Evolutionary conservation across 768 basidiomycete species (phyloP).

Genomic region (Kockovaella imperatae): DNA sequence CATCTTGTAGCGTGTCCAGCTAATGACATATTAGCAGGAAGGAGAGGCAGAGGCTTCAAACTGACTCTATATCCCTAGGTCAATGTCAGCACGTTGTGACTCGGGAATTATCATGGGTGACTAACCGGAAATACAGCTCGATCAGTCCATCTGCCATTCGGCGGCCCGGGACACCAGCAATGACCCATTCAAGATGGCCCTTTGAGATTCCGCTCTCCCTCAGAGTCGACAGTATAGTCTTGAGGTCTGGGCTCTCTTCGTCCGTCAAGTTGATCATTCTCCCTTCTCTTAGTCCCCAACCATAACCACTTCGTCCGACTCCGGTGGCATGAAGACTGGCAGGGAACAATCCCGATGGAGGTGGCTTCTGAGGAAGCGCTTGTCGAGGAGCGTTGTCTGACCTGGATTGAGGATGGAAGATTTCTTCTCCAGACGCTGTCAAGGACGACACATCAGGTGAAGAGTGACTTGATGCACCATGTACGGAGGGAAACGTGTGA

Average conservation of each 20-base stretch:
- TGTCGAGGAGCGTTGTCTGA: constrained; percentile 5
- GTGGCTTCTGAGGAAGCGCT: constrained; percentile 26
- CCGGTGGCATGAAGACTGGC: constrained; percentile 18
- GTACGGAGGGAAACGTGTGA: constrained; percentile 1
- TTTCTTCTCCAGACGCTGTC: constrained; percentile 35
- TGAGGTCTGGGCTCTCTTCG: constrained; percentile 36
- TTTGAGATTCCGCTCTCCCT: constrained; percentile 45
- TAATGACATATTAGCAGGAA: constrained; percentile 11
- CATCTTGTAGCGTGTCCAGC: constrained; percentile 47
- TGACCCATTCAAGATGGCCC: constrained; percentile 40
- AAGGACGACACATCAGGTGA: constrained; percentile 31
- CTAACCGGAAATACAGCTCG: constrained; percentile 34
- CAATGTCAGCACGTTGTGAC: not conserved
- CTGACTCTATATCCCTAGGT: constrained; percentile 36
- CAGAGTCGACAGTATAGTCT: constrained; percentile 38
- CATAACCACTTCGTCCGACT: constrained; percentile 23
- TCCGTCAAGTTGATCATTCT: constrained; percentile 21
- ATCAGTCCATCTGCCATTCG: constrained; percentile 42
- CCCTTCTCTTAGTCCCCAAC: constrained; percentile 37
- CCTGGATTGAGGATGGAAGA: constrained; percentile 30
- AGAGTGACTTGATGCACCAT: constrained; percentile 13
- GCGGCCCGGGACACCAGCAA: constrained; percentile 43
- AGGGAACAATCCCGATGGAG: constrained; percentile 34
- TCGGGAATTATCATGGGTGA: not conserved
- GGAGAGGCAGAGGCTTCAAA: not conserved